Evolutionary conservation across 225 moss, liverwort and hornwort genomes (phyloP).

Genomic region (Climacium dendroides): DNA sequence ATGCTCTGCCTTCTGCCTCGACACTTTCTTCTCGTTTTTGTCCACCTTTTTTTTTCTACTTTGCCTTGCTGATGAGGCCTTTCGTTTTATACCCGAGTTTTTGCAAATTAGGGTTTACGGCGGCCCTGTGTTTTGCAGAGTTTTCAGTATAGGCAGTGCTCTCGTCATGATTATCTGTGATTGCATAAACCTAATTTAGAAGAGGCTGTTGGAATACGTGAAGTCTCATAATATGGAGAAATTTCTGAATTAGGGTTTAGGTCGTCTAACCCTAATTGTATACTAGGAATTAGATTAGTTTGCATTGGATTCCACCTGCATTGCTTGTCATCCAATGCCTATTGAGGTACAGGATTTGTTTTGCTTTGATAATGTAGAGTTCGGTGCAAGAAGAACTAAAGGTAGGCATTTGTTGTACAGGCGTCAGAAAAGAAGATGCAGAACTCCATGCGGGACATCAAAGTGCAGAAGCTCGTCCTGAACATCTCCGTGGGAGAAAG

Average conservation of each 20-base stretch:
- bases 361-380: background rate
- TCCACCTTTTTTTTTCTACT: background rate
- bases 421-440: conserved; percentile 24
- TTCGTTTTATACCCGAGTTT: background rate
- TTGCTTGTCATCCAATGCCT: background rate
- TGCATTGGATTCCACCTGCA: background rate
- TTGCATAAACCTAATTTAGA: background rate
- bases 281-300: background rate
- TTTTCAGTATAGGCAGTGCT: background rate
- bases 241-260: background rate
- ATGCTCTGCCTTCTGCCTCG: background rate
- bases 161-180: background rate
- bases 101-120: background rate
- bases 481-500: conserved; percentile 33
- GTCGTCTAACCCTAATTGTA: background rate
- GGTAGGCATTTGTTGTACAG: background rate
- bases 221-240: background rate
- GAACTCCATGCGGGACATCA: conserved; percentile 23
- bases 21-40: background rate
- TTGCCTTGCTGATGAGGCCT: background rate
- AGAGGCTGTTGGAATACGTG: too few relatives aligned
- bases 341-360: background rate
- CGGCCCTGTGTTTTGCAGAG: background rate
- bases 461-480: conserved; percentile 26
- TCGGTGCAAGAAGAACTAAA: background rate